phyloP scores from a whole-genome alignment of 352 stramenopile species.

The Phytophthora constricta region DNA sequence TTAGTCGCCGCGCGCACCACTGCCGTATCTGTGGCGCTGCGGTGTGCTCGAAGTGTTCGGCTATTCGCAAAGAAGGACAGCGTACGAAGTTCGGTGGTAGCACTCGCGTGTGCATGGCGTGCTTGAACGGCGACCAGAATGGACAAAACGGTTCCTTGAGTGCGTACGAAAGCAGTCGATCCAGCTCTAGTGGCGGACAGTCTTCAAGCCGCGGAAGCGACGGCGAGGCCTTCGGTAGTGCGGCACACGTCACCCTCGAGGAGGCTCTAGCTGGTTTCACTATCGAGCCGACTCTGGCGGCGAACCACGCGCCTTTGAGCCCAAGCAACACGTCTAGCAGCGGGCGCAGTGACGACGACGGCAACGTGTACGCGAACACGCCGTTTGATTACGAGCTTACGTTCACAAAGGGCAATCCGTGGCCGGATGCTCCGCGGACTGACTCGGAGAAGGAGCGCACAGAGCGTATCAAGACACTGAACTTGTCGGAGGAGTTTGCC shows the following conservation, averaged over 20 bases:
- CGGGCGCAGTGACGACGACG: conserved; percentile 52
- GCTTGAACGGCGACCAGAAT: conserved; percentile 65
- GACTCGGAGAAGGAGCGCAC: conserved; percentile 59
- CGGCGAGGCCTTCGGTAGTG: conserved; percentile 39
- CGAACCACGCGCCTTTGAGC: conserved; percentile 27
- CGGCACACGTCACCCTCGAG: conserved; percentile 46
- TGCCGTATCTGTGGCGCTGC: conserved; percentile 76
- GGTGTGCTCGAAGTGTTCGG: conserved; percentile 82
- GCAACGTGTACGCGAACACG: conserved; percentile 65
- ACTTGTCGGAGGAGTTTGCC: conserved; percentile 81
- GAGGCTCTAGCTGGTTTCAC: conserved; percentile 46
- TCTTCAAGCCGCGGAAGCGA: conserved; percentile 37
- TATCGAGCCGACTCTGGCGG: conserved; percentile 46
- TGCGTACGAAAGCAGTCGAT: conserved; percentile 34
- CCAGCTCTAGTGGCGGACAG: conserved; percentile 31
- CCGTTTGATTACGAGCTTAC: conserved; percentile 70
- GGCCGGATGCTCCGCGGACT: conserved; percentile 75
- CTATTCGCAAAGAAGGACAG: conserved; percentile 54
- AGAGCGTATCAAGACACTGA: conserved; percentile 64
- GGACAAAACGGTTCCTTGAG: conserved; percentile 34
- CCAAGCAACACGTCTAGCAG: conserved; percentile 50
- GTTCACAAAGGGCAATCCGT: conserved; percentile 77
- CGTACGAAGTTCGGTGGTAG: conserved; percentile 42
- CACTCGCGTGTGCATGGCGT: conserved; percentile 73
- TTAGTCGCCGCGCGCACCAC: conserved; percentile 79